Percentiles rank a stretch among this genome's conserved stretches.
These are phyloP conservation scores for Aspergillus pseudonomiae DNA, from an alignment of 2,329 filamentous ascomycete genomes.

Conservation along the genomic window DNA sequence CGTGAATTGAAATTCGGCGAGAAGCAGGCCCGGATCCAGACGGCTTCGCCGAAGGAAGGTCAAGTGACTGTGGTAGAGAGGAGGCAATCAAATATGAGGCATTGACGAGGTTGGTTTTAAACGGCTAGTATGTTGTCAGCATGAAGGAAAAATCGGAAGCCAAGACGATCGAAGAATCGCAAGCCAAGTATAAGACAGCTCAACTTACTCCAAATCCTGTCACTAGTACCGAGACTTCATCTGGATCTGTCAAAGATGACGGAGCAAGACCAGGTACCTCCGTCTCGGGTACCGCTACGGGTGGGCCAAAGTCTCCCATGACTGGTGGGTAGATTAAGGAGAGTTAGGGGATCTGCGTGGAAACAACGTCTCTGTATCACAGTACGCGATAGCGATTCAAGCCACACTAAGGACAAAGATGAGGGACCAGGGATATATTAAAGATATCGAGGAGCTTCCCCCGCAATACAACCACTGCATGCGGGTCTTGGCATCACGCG, in stretches of 20 bases:
- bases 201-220: constrained; percentile 41
- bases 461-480: constrained; percentile 13
- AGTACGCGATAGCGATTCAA: neutral
- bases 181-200: neutral
- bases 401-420: neutral
- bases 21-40: constrained; percentile 20
- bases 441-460: constrained; percentile 10
- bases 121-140: constrained; percentile 60
- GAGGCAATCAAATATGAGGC: constrained; percentile 79
- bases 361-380: neutral
- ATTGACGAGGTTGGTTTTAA: constrained; percentile 73
- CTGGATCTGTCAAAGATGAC: constrained; percentile 19
- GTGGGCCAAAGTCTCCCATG: constrained; percentile 39
- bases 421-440: neutral
- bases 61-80: constrained; percentile 67
- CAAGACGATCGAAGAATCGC: no score
- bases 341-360: neutral
- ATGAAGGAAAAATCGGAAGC: neutral
- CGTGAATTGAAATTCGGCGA: constrained; percentile 43
- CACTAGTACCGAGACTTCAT: constrained; percentile 39
- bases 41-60: constrained; percentile 37
- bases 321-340: constrained; percentile 4
- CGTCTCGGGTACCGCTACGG: constrained; percentile 17
- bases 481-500: constrained; percentile 25
- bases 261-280: constrained; percentile 19